Evolutionary conservation across 805 yeast genomes (phyloP), one percentile per base, ranked within the genome.

Genomic region (Lachancea dasiensis): DNA sequence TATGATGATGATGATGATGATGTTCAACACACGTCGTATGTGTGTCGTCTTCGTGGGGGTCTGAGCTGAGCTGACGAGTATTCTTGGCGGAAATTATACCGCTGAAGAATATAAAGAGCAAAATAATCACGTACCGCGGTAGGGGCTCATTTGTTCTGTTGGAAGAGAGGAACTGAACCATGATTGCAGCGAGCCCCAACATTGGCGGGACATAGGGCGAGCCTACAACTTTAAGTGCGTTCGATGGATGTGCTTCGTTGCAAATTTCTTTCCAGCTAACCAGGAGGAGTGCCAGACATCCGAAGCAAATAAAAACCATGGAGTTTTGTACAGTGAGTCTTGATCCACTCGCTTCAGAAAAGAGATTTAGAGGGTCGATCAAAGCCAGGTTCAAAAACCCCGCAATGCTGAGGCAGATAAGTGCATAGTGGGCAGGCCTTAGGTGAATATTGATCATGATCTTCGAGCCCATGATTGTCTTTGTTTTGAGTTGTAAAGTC

Each of bases 151-250:
- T 40, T 13, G 45, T 35, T 6, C 46, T 32, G 31, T 58, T 58
- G 34, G 63, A 54, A 1, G 70, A 63, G 37, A 65, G 39, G 25
- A 56, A 54, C 29, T 64, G 64, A 36, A 67, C 39, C 11, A 61
- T 33, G 3, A 63, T 46, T 3, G 69, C 51, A 39, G 63, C 51
- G 1, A 53, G 10, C 3, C 69, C 68, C 22, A 49, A 44, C 2
- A 37, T 21, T 3, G 52, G 36, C 6, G 51, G 46, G n/a, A 50
- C 43, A 26, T 46, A 52, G 2, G 29, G 32, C 26, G 37, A 38
- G 14, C 34, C 13, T 30, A 36, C 14, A 6, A 32, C 19, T 6
- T 15, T 10, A 6, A 14, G 22, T 6, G 23, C 24, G 25, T 23
- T 31, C 16, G 34, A 21, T 27, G 34, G 7, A 30, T 27, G 3